Conservation (phyloP, 768 basidiomycete genomes). For the Kwoniella sp. region DNA sequence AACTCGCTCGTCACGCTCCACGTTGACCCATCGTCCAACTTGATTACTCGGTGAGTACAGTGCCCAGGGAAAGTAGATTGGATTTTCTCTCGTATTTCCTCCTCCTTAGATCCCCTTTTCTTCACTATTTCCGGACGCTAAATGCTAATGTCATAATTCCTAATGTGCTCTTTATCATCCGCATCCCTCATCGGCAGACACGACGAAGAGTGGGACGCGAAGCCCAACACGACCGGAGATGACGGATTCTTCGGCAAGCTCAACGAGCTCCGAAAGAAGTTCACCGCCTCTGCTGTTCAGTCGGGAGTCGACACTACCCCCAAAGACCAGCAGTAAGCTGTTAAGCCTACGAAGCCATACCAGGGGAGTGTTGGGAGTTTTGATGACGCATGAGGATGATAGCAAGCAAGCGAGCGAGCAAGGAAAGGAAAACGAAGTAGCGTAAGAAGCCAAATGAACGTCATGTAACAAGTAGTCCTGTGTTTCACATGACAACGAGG, state of each 20-base stretch:
- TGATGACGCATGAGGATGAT: too few species aligned
- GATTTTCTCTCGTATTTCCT: not conserved
- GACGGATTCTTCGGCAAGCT: conserved; percentile 53
- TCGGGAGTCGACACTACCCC: conserved; percentile 42
- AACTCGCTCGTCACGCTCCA: conserved; percentile 50
- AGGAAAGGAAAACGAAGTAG: too few species aligned
- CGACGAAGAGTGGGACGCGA: conserved; percentile 52
- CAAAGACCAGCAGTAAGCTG: conserved; percentile 40
- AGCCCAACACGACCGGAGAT: conserved; percentile 45
- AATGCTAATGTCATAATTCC: too few species aligned
- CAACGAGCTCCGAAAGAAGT: conserved; percentile 52
- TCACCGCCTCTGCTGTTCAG: conserved; percentile 42
- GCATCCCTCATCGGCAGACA: conserved; percentile 23
- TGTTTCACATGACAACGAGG: too few species aligned
- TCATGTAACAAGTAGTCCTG: too few species aligned
- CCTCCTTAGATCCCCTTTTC: not conserved
- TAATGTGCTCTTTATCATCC: too few species aligned
- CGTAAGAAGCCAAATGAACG: too few species aligned
- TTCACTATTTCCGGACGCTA: not conserved
- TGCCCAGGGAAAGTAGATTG: not conserved
- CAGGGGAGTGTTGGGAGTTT: too few species aligned
- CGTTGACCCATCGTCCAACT: conserved; percentile 44
- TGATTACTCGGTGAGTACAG: conserved; percentile 44
- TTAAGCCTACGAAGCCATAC: not conserved
- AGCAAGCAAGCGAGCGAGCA: too few species aligned